Base-by-base conservation (phyloP, 306 rosid species). In the Lablab purpureus region DNA sequence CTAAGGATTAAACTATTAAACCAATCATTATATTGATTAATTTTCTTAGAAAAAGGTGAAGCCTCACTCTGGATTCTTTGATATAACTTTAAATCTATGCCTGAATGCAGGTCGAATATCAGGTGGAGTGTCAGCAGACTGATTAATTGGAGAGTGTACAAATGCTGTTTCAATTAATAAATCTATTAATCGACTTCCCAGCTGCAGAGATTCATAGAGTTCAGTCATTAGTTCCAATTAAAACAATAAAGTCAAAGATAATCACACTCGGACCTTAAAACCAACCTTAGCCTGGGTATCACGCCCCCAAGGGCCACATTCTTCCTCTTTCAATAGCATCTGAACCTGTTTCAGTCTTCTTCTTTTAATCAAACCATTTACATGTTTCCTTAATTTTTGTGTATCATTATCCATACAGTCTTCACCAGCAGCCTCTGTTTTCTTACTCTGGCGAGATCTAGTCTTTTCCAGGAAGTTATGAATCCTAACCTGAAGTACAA, bases 31-130 rank as follows among this genome's bases (percentile, higher is more conserved):
- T 12, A 58, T 19, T 27, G 2, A 12, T 58, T 25, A 59, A 17
- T 34, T 12, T 32, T 10, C 21, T 12, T 47, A 2, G 8, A 67
- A n/a, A 71, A n/a, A 10, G 22, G n/a, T 2, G 60, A 79, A 67
- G 82, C 56, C 88, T 86, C 87, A 90, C 96, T 92, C 82, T 67
- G 89, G 87, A 82, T 45, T 75, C 81, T 72, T 90, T 28, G 88
- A 30, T 10, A 82, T 84, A 32, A 90, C 80, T 80, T 90, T 89
- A 82, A 90, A 85, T 78, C 76, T 86, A 82, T 90, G 97, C 88
- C 87, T 87, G 84, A 92, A 92, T 28, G 96, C 96, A 49, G 97
- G 97, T 84, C 94, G 89, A 76, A 92, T 75, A 69, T 92, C 97
- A 43, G 96, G 97, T 65, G 97, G 96, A 47, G 73, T 71, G 47